Conservation (phyloP, 257 asterid genomes). For the Solanum raphanifolium region DNA sequence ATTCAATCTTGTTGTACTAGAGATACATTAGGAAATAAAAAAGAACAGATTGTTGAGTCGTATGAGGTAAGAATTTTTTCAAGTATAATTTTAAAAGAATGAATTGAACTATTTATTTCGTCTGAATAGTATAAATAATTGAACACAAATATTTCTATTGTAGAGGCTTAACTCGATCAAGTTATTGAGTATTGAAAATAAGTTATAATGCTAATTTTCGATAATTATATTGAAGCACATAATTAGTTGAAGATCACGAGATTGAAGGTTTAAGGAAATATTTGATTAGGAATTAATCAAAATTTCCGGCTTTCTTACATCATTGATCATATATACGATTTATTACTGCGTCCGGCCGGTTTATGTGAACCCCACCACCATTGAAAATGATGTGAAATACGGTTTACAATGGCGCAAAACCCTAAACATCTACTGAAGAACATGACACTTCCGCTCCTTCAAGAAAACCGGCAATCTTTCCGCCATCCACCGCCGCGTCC, state of each 20-base stretch:
- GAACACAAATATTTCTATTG: neutral
- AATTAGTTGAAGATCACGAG: neutral
- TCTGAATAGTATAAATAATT: neutral
- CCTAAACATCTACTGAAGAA: neutral
- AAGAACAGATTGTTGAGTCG: neutral
- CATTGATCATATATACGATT: no score
- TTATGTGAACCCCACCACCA: neutral
- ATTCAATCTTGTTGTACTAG: neutral
- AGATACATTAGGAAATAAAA: neutral
- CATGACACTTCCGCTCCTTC: neutral
- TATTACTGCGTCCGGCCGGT: neutral
- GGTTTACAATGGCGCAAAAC: neutral
- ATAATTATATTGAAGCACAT: neutral
- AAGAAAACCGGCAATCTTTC: neutral
- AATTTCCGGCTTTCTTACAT: neutral
- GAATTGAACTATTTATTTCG: neutral
- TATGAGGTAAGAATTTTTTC: neutral
- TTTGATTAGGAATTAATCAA: neutral
- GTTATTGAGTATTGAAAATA: neutral
- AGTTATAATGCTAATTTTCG: neutral
- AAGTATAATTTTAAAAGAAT: neutral
- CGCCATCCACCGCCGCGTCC: conserved; percentile 3
- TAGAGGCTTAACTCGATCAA: neutral
- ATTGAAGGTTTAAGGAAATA: neutral
- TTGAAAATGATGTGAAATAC: neutral